phyloP scores from a whole-genome alignment of 768 basidiomycete genomes.

The Mycena maculata region DNA sequence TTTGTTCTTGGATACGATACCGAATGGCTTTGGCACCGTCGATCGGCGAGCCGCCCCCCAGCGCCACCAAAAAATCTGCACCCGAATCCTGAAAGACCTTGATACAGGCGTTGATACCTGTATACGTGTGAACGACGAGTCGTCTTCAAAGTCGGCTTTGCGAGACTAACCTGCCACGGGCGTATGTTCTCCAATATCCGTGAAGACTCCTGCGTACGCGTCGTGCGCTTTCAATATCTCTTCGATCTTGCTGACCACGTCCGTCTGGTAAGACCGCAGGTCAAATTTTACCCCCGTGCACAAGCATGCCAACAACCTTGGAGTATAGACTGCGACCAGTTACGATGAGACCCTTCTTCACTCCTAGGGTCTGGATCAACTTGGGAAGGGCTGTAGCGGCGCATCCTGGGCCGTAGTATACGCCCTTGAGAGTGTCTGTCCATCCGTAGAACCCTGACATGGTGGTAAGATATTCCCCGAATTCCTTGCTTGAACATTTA shows the following conservation, averaged over 20 bases:
- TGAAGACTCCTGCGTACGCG: constrained; percentile 77
- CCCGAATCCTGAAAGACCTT: constrained; percentile 63
- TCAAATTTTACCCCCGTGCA: neutral
- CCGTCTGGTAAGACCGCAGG: constrained; percentile 56
- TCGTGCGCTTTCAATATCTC: constrained; percentile 63
- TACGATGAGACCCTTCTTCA: constrained; percentile 74
- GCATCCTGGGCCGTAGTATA: constrained; percentile 81
- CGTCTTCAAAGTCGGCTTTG: too few relatives aligned
- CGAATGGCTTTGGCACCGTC: constrained; percentile 83
- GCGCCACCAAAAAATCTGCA: constrained; percentile 76
- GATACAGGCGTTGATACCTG: constrained; percentile 70
- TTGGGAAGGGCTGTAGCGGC: constrained; percentile 71
- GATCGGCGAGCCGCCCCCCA: constrained; percentile 86
- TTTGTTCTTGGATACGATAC: constrained; percentile 69
- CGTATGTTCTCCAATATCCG: constrained; percentile 78
- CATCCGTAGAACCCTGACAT: constrained; percentile 71
- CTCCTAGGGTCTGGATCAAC: constrained; percentile 64
- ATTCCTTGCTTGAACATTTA: neutral
- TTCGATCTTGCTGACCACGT: constrained; percentile 68
- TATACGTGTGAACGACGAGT: too few relatives aligned
- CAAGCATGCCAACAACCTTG: constrained; percentile 57
- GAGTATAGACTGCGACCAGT: constrained; percentile 76
- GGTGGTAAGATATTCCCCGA: neutral
- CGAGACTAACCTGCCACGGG: too few relatives aligned
- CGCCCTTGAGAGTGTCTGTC: constrained; percentile 73